These are phyloP conservation scores for Diplodia sapinea DNA, from an alignment of 2,329 filamentous ascomycete species.

Conservation along the genomic window DNA sequence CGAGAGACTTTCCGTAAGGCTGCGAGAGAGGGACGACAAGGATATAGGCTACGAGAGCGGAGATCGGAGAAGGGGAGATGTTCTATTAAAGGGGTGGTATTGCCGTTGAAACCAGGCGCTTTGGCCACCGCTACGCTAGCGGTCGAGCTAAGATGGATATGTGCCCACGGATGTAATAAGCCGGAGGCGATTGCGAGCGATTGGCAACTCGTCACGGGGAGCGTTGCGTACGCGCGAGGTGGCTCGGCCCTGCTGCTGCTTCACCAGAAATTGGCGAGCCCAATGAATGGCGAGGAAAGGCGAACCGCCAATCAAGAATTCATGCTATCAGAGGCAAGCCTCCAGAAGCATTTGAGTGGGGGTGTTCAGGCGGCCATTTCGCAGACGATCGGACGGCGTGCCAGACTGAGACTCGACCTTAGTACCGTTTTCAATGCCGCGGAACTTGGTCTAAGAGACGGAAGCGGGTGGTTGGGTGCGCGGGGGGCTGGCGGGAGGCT, in stretches of 20 bases:
- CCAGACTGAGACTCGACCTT: not conserved
- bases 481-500: constrained; percentile 13
- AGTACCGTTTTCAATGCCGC: not conserved
- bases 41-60: constrained; percentile 13
- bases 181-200: not conserved
- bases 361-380: constrained; percentile 8
- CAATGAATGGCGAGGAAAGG: not conserved
- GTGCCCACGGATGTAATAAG: constrained; percentile 6
- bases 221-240: not conserved
- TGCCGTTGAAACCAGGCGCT: not conserved
- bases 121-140: not conserved
- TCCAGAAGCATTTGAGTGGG: not conserved
- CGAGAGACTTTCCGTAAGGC: constrained; percentile 11
- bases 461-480: not conserved
- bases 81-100: constrained; percentile 19
- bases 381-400: constrained; percentile 10
- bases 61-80: constrained; percentile 23
- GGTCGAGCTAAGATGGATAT: not conserved
- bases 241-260: constrained; percentile 3
- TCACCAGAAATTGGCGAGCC: constrained; percentile 1
- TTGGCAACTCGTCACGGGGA: not conserved
- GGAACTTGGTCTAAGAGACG: too few relatives aligned
- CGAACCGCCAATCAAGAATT: constrained; percentile 6
- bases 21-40: constrained; percentile 15
- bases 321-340: not conserved